phyloP scores from a whole-genome alignment of 768 basidiomycete genomes.

The Lentinula detonsa region DNA sequence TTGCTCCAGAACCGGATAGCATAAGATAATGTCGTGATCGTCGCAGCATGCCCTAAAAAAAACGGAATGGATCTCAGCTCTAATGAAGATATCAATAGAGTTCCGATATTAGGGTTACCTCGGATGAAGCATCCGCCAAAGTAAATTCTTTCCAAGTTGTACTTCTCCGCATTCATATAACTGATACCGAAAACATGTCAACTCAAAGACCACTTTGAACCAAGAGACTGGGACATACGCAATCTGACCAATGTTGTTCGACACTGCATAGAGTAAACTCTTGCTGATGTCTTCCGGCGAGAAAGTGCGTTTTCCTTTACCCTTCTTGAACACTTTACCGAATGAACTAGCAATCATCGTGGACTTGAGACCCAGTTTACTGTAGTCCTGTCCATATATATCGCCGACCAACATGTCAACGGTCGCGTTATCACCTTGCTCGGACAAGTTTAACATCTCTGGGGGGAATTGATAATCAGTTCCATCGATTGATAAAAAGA shows the following conservation, averaged over 20 bases:
- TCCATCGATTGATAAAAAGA: neutral
- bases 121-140: constrained; percentile 99
- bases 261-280: constrained; percentile 91
- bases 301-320: constrained; percentile 71
- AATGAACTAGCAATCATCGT: constrained; percentile 98
- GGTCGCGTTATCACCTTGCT: constrained; percentile 85
- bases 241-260: constrained; percentile 99
- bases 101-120: constrained; percentile 39
- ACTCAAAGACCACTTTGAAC: neutral
- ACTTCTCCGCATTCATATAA: constrained; percentile 99
- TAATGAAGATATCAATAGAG: constrained; percentile 1
- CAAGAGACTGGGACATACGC: constrained; percentile 60
- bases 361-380: constrained; percentile 91
- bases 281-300: constrained; percentile 90
- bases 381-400: constrained; percentile 98
- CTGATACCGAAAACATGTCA: constrained; percentile 30
- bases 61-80: constrained; percentile 9
- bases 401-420: constrained; percentile 99
- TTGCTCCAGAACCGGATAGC: constrained; percentile 99
- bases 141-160: constrained; percentile 93
- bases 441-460: constrained; percentile 97
- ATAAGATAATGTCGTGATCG: constrained; percentile 95
- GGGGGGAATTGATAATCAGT: constrained; percentile 8
- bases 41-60: constrained; percentile 82
- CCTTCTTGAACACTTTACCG: constrained; percentile 96